phyloP scores from a whole-genome alignment of 257 asterid genomes.

The Craterostigma plantagineum region DNA sequence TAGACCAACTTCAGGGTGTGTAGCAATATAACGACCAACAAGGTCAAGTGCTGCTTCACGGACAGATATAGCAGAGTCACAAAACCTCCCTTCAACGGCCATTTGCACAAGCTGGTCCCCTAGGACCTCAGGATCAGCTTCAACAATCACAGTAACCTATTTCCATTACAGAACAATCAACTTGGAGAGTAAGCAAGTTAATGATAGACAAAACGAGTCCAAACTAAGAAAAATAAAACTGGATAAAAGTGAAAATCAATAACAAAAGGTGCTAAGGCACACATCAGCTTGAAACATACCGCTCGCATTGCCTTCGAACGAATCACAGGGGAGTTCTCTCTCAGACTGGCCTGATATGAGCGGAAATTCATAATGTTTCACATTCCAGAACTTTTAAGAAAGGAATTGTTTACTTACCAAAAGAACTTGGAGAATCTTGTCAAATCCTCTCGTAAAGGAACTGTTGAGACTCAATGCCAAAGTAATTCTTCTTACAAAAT shows the following conservation, averaged over 20 bases:
- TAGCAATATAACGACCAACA: conserved; percentile 97
- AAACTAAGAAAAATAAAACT: conserved; percentile 7
- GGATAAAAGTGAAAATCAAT: conserved; percentile 5
- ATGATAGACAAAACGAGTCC: not conserved
- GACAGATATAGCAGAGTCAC: conserved; percentile 89
- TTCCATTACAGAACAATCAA: conserved; percentile 12
- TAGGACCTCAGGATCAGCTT: conserved; percentile 97
- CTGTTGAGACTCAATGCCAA: conserved; percentile 83
- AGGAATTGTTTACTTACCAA: conserved; percentile 50
- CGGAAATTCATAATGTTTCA: conserved; percentile 7
- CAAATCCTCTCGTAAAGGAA: conserved; percentile 91
- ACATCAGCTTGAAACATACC: conserved; percentile 29
- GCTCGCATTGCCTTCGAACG: conserved; percentile 98
- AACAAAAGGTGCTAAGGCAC: not conserved
- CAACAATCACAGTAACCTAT: conserved; percentile 94
- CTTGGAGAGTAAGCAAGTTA: too few relatives aligned
- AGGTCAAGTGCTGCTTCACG: conserved; percentile 99
- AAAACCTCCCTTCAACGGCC: conserved; percentile 97
- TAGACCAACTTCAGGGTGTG: conserved; percentile 96
- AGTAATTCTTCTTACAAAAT: conserved; percentile 54
- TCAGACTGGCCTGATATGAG: conserved; percentile 67
- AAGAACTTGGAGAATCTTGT: conserved; percentile 86
- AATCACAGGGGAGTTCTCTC: conserved; percentile 86
- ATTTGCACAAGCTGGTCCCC: conserved; percentile 76
- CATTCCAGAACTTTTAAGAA: conserved; percentile 8